A percentile compares a stretch with the other conserved stretches of the same genome.
Conservation (phyloP, 2,329 filamentous ascomycete species). For the Pseudogymnoascus sp. region DNA sequence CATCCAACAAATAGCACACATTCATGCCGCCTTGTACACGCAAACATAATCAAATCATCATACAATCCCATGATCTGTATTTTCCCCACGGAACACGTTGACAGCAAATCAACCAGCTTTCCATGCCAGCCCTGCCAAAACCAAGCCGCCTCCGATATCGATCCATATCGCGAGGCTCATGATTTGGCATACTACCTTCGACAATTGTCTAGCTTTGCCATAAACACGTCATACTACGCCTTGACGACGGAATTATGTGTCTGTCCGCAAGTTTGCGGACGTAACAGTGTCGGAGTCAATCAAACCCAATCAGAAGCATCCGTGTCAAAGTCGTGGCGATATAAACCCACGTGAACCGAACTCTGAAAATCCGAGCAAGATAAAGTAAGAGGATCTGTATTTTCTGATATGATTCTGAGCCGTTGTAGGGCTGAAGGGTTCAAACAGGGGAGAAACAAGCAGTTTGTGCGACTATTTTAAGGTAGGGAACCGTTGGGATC, state of each 20-base stretch:
- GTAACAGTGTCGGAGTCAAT: neutral
- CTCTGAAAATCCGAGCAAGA: neutral
- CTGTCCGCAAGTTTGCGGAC: neutral
- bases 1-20: neutral
- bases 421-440: neutral
- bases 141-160: neutral
- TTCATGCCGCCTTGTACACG: conserved; percentile 4
- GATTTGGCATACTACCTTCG: conserved; percentile 1
- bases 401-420: neutral
- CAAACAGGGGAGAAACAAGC: neutral
- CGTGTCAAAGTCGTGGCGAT: neutral
- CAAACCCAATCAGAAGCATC: neutral
- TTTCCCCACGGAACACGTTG: neutral
- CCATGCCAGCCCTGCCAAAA: neutral
- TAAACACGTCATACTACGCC: conserved; percentile 1
- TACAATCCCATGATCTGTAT: conserved; percentile 4
- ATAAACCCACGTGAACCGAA: neutral
- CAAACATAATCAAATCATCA: conserved; percentile 7
- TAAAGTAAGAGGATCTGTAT: neutral
- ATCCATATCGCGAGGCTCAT: neutral
- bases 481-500: conserved; percentile 7
- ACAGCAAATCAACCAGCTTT: neutral
- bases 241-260: conserved; percentile 4
- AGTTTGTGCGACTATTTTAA: neutral
- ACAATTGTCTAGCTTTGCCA: neutral